phyloP scores from a whole-genome alignment of 176 grass and related monocot species.

The Rhynchospora pubera region DNA sequence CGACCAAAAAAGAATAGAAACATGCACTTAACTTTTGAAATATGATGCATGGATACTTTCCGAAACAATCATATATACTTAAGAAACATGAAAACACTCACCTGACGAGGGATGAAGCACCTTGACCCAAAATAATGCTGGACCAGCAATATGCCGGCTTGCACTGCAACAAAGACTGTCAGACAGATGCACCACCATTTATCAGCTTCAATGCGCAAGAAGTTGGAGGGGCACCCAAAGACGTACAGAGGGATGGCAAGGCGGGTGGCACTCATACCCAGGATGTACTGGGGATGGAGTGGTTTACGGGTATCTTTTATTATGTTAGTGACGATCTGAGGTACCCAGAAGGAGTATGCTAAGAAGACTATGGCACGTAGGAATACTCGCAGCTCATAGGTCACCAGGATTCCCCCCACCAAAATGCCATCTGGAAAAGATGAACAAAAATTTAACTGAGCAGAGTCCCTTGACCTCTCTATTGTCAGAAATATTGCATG shows the following conservation, averaged over 20 bases:
- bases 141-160: constrained; percentile 69
- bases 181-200: constrained; percentile 80
- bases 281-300: constrained; percentile 83
- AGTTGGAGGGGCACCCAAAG: constrained; percentile 95
- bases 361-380: constrained; percentile 60
- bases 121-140: constrained; percentile 96
- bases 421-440: constrained; percentile 90
- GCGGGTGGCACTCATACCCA: constrained; percentile 82
- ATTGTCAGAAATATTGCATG: not conserved
- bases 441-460: not conserved
- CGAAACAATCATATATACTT: not conserved
- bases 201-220: constrained; percentile 73
- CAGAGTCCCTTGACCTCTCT: not conserved
- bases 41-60: too few relatives aligned
- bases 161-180: constrained; percentile 54
- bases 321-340: constrained; percentile 87
- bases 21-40: too few relatives aligned
- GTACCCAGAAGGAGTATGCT: constrained; percentile 94
- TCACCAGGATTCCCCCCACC: constrained; percentile 87
- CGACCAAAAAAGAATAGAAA: too few relatives aligned
- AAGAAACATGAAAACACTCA: constrained; percentile 19
- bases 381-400: constrained; percentile 92
- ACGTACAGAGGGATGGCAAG: constrained; percentile 84
- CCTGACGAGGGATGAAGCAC: constrained; percentile 97
- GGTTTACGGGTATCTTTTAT: constrained; percentile 95